These are phyloP conservation scores for Xylariaceae sp. DNA, from an alignment of 2,329 filamentous ascomycete genomes.

Conservation along the genomic window DNA sequence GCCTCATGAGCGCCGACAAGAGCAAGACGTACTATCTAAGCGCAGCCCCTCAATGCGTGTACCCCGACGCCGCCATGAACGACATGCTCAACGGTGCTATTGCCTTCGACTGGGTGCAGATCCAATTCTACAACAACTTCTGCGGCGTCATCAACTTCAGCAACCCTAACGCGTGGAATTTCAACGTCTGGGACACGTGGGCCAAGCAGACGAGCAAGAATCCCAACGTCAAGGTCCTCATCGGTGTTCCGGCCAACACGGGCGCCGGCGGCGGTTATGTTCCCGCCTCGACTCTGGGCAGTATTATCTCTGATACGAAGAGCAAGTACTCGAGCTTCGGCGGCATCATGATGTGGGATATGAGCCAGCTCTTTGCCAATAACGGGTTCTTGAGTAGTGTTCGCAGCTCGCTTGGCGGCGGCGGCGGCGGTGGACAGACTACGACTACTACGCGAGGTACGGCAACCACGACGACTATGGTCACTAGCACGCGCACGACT, in stretches of 20 bases:
- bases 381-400: slow-evolving; percentile 59
- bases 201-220: slow-evolving; percentile 64
- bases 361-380: slow-evolving; percentile 66
- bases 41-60: slow-evolving; percentile 72
- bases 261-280: slow-evolving; percentile 65
- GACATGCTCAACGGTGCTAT: slow-evolving; percentile 62
- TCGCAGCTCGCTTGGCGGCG: slow-evolving; percentile 42
- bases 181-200: slow-evolving; percentile 70
- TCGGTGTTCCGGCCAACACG: slow-evolving; percentile 65
- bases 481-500: slow-evolving; percentile 32
- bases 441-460: slow-evolving; percentile 26
- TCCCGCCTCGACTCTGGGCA: slow-evolving; percentile 51
- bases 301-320: slow-evolving; percentile 61
- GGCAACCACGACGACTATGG: slow-evolving; percentile 30
- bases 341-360: slow-evolving; percentile 75
- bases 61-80: slow-evolving; percentile 66
- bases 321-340: slow-evolving; percentile 64
- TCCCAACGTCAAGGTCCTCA: slow-evolving; percentile 63
- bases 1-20: slow-evolving; percentile 58
- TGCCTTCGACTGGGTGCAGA: slow-evolving; percentile 64
- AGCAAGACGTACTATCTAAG: slow-evolving; percentile 65
- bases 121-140: slow-evolving; percentile 75
- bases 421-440: slow-evolving; percentile 5
- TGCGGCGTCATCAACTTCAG: slow-evolving; percentile 63
- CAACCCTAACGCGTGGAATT: slow-evolving; percentile 63